Evolutionary conservation across 192 early-diverging fungal genomes (phyloP).

Genomic region (Ambispora gerdemannii): DNA sequence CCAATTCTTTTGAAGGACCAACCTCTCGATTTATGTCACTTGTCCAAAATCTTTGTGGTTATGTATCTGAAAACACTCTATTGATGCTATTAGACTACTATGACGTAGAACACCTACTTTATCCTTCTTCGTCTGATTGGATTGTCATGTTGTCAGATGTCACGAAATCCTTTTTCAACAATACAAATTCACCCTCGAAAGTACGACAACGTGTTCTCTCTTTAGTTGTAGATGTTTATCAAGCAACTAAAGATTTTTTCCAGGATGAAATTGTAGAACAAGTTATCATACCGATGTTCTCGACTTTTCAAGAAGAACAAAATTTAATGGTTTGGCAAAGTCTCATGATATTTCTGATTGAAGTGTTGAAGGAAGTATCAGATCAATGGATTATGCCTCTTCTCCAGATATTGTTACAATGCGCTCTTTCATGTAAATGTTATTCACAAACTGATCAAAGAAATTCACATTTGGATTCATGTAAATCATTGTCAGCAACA

Average conservation of each 20-base stretch:
- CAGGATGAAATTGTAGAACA: constrained; percentile 40
- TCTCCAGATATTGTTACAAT: constrained; percentile 35
- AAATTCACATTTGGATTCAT: constrained; percentile 18
- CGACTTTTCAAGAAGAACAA: constrained; percentile 36
- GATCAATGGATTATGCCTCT: constrained; percentile 38
- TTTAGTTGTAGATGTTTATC: constrained; percentile 48
- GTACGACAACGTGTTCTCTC: constrained; percentile 39
- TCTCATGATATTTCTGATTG: constrained; percentile 42
- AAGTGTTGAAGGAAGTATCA: constrained; percentile 33
- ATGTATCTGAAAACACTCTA: constrained; percentile 43
- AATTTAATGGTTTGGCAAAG: constrained; percentile 36
- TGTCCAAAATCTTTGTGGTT: constrained; percentile 41
- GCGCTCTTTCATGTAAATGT: constrained; percentile 43
- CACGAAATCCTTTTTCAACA: constrained; percentile 43
- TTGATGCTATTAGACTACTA: constrained; percentile 50
- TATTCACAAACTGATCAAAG: constrained; percentile 21
- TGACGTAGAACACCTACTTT: constrained; percentile 46
- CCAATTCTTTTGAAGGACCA: constrained; percentile 37
- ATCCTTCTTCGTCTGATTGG: constrained; percentile 56
- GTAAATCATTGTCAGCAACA: constrained; percentile 39
- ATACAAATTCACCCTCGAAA: constrained; percentile 29
- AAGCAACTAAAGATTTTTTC: constrained; percentile 51
- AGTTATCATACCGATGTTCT: constrained; percentile 49
- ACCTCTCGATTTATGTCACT: constrained; percentile 47
- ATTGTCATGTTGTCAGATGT: constrained; percentile 44